Evolutionary conservation across 192 early-diverging fungal species (phyloP).

Genomic region (Coemansia sp.): DNA sequence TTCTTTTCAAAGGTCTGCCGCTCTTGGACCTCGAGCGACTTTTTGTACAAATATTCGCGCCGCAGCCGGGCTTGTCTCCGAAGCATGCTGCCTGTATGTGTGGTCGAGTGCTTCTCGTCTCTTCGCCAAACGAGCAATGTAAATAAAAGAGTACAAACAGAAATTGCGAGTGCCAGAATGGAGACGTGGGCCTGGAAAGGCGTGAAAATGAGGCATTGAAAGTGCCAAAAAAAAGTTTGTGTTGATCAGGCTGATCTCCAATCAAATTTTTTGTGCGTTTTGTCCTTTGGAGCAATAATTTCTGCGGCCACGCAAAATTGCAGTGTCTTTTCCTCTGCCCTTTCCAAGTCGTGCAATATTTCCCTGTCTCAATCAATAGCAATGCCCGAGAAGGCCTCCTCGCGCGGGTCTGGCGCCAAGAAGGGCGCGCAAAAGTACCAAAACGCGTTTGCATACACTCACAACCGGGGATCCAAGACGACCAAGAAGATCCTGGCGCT

Average conservation of each 20-base stretch:
- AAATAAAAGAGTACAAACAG: too few species aligned
- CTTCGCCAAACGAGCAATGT: not conserved
- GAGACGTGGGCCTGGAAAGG: too few species aligned
- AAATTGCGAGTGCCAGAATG: too few species aligned
- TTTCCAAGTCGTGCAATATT: not conserved
- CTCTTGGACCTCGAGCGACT: constrained; percentile 92
- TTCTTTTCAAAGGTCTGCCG: constrained; percentile 88
- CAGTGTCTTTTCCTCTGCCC: not conserved
- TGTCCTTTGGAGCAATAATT: too few species aligned
- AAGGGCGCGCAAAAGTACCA: constrained; percentile 86
- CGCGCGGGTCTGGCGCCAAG: constrained; percentile 46
- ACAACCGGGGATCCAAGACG: constrained; percentile 81
- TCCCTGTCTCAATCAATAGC: too few species aligned
- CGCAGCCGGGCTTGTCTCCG: constrained; percentile 83
- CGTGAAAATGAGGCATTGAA: too few species aligned
- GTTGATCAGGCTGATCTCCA: too few species aligned
- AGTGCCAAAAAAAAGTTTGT: too few species aligned
- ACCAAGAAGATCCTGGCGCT: constrained; percentile 69
- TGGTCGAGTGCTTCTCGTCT: not conserved
- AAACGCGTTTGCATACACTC: constrained; percentile 79
- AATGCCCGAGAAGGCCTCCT: constrained; percentile 38
- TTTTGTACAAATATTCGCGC: constrained; percentile 94
- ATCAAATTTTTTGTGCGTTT: too few species aligned
- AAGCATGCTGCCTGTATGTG: constrained; percentile 26
- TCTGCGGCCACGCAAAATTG: too few species aligned